These are phyloP conservation scores for Aegilops tauschii DNA, from an alignment of 176 grass and related monocot genomes.

Conservation along the genomic window DNA sequence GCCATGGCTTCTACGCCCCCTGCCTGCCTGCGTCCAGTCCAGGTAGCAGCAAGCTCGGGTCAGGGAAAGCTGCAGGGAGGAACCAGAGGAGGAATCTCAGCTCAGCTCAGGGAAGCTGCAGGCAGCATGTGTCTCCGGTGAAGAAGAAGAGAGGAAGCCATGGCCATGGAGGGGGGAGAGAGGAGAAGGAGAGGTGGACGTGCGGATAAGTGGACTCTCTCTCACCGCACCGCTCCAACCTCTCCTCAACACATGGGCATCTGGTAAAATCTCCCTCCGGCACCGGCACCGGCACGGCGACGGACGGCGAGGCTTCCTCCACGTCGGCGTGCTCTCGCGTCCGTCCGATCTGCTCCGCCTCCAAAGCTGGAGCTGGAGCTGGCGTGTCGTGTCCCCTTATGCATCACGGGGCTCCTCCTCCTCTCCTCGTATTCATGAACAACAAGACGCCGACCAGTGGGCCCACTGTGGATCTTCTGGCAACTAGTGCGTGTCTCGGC, in stretches of 20 bases:
- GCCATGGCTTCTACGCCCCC: conserved; percentile 32
- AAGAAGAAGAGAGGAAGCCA: too few relatives aligned
- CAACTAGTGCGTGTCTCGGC: not conserved
- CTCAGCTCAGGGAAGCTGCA: too few relatives aligned
- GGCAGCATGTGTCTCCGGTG: too few relatives aligned
- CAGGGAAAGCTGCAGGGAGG: too few relatives aligned
- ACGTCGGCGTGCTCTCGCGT: not conserved
- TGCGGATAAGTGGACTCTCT: conserved; percentile 22
- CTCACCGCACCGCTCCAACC: too few relatives aligned
- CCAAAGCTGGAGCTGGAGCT: not conserved
- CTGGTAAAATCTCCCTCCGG: not conserved
- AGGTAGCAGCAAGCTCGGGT: too few relatives aligned
- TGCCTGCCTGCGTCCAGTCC: too few relatives aligned
- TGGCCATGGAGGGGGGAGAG: not conserved
- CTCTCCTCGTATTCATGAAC: too few relatives aligned
- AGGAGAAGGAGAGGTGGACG: conserved; percentile 2
- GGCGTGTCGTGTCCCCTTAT: not conserved
- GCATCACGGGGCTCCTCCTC: not conserved
- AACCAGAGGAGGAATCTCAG: too few relatives aligned
- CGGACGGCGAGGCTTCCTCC: not conserved
- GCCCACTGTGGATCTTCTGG: not conserved
- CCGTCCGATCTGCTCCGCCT: not conserved
- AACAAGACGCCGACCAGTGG: not conserved
- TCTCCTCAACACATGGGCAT: too few relatives aligned
- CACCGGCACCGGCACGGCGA: too few relatives aligned